Evolutionary conservation across 2,329 filamentous ascomycete species (phyloP), one percentile per base, ranked within the genome.

Genomic region (Ophiobolus disseminans): DNA sequence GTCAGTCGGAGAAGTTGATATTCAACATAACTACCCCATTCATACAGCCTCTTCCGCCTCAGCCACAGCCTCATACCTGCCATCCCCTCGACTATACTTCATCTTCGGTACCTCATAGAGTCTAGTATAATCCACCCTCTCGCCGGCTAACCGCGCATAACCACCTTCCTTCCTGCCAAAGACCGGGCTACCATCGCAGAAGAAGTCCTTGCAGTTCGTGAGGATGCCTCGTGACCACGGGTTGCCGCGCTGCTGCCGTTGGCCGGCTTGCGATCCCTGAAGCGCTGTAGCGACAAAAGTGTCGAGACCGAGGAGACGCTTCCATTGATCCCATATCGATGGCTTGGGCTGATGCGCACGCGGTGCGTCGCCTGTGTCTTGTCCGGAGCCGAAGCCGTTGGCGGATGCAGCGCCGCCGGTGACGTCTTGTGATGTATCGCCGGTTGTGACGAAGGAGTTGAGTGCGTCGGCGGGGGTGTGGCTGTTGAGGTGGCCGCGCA

Each of bases 151-250:
- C 70, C 91, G 76, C 0, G 89, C 91, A 34, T 81, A 80, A 10
- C 92, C 92, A 40, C 84, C 87, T 63, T 90, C 85, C 48, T 88
- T 82, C 62, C 81, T 84, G 9, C 88, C 86, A 69, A 96, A 93
- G 14, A 96, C 73, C 0, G 93, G 89, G 2, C 89, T 87, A 1
- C 90, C 86, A 69, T 97, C 94, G 65, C 89, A 93, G 91, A 92
- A 97, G 72, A 99, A 99, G 73, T 99, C 95, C 58, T 85, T 88
- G 75, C 94, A 99, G 69, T 99, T 99, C 50, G 86, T 83, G n/a
- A 95, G 62, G 30, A 91, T 80, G 6, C 94, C 94, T 23, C 86
- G 82, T 48, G 86, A 93, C 73, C 93, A 99, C 0, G 92, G 92
- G 70, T 97, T 99, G 58, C 80, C 82, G 46, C 80, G 79, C 55